A percentile compares a stretch with the other conserved stretches of the same genome.
Conservation (phyloP, 108 stramenopile genomes). For the Nannochloropsis oceanica region DNA sequence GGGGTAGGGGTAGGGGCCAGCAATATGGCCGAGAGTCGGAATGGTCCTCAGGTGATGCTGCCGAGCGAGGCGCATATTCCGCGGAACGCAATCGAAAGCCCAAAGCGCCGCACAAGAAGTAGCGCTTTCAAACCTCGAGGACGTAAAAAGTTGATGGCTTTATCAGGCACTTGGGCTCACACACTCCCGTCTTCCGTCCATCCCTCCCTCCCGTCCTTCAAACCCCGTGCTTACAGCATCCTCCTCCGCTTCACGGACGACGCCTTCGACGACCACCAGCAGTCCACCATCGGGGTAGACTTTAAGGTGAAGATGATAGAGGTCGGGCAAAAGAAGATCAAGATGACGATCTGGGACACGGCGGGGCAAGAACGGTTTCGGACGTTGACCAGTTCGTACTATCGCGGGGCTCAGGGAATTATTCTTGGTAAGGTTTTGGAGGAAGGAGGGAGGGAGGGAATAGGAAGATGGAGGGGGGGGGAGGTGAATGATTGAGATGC, state of each 20-base stretch:
- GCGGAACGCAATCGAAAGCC: no score
- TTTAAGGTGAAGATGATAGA: conserved; percentile 41
- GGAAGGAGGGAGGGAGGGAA: neutral
- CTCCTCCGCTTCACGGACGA: conserved; percentile 94
- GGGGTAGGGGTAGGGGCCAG: no score
- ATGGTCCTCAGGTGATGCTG: no score
- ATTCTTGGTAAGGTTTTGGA: conserved; percentile 45
- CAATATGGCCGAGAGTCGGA: no score
- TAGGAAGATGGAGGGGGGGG: neutral
- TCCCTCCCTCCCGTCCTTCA: neutral
- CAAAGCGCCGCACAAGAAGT: neutral
- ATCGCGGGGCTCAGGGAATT: conserved; percentile 98
- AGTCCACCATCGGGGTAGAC: conserved; percentile 89
- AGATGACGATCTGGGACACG: conserved; percentile 90
- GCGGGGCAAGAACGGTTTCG: conserved; percentile 98
- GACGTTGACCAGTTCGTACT: conserved; percentile 89
- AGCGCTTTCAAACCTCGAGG: neutral
- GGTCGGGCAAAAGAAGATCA: conserved; percentile 56
- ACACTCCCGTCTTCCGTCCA: neutral
- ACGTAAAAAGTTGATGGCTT: neutral
- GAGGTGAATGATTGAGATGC: neutral
- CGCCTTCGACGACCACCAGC: conserved; percentile 91
- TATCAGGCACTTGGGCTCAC: neutral
- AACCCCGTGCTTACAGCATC: conserved; percentile 45
- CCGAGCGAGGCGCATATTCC: no score